Evolutionary conservation across 169 alveolate genomes (phyloP), one percentile per base, ranked within the genome.

Genomic region (Plasmodium berghei): DNA sequence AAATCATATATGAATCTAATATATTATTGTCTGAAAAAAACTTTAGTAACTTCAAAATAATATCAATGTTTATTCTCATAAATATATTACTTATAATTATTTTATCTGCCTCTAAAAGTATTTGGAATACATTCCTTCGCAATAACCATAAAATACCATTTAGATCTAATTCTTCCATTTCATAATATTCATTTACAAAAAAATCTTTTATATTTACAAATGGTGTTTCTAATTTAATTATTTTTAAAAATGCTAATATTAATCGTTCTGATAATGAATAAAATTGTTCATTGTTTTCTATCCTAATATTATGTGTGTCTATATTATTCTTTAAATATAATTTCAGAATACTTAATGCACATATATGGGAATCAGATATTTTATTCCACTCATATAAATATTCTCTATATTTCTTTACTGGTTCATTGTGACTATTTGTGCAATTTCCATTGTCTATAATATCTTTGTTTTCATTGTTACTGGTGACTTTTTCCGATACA

Each of bases 111-210:
- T 86, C 77, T 24, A 86, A 54, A 28, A 86, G 75, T 59, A 66
- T 86, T 54, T 86, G 87, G 48, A 70, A 86, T 55, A 86, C 91
- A 72, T 86, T 86, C 72, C 75, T 86, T 26, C 91, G 70, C 42
- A 86, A 66, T 46, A 86, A 72, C 91, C 91, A 86, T 49, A 86
- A 71, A 58, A 46, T 42, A 28, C 91, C 91, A 61, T 86, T 63
- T 54, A 71, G 16, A 28, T 86, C 91, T 62, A 86, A 40, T 63
- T 86, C 77, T 40, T 86, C 91, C 69, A 86, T 86, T 86, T 86
- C 77, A 22, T 86, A 52, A 71, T 61, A 26, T 20, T 69, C 14
- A 52, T 40, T 55, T 86, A 55, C 42, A 73, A 63, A 72, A 62
- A 70, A 71, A 48, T 55, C 86, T 4, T 72, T 61, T 40, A 48